Conservation (phyloP, 2,329 filamentous ascomycete species). For the Fusarium duplospermum region DNA sequence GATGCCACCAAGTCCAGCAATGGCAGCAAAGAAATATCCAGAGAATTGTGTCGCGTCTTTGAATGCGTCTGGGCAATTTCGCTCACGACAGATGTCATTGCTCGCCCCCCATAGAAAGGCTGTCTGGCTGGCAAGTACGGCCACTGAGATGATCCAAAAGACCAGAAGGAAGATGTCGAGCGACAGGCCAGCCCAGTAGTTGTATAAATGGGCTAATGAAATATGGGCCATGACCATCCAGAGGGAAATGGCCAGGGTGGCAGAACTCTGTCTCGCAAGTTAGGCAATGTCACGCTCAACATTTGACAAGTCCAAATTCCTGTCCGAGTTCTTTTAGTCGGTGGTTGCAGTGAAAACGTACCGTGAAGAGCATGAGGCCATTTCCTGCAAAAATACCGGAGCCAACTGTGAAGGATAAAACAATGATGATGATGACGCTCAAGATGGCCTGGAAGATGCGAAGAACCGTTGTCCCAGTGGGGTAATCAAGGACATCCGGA, state of each 20-base stretch:
- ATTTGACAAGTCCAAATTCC: background rate
- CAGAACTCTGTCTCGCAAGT: conserved; percentile 49
- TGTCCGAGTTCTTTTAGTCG: background rate
- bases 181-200: conserved; percentile 64
- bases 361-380: conserved; percentile 53
- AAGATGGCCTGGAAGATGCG: conserved; percentile 60
- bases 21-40: conserved; percentile 49
- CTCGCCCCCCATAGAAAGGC: conserved; percentile 38
- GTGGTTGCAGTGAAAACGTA: conserved; percentile 34
- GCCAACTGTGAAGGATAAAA: conserved; percentile 58
- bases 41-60: conserved; percentile 26
- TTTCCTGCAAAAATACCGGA: conserved; percentile 51
- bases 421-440: conserved; percentile 57
- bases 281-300: conserved; percentile 3
- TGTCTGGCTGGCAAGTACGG: conserved; percentile 52
- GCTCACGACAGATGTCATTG: conserved; percentile 38
- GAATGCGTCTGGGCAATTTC: conserved; percentile 35
- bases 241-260: conserved; percentile 57
- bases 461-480: conserved; percentile 56
- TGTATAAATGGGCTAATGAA: conserved; percentile 57
- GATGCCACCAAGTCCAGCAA: conserved; percentile 55
- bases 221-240: conserved; percentile 61
- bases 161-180: conserved; percentile 64
- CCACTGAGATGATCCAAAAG: conserved; percentile 63
- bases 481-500: conserved; percentile 54